Evolutionary conservation across 2,329 filamentous ascomycete genomes (phyloP).

Genomic region (Curvularia verruculosa): DNA sequence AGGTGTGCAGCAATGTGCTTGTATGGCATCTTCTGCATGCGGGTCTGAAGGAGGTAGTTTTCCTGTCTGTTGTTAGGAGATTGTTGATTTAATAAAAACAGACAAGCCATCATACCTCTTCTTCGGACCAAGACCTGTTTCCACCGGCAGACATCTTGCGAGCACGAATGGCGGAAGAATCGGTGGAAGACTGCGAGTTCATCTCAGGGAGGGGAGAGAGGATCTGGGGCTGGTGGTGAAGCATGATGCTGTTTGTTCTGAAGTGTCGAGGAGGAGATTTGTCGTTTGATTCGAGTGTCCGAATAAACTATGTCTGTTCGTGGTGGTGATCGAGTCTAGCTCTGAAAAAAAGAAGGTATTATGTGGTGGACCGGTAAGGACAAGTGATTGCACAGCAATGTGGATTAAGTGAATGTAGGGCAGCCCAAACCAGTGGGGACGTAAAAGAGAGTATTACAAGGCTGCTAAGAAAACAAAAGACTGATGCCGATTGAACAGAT

Average conservation of each 20-base stretch:
- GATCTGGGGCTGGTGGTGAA: conserved; percentile 49
- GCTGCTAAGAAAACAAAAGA: conserved; percentile 50
- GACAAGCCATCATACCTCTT: conserved; percentile 66
- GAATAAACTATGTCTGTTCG: conserved; percentile 51
- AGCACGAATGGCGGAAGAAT: conserved; percentile 63
- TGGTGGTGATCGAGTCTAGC: conserved; percentile 57
- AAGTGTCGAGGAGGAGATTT: conserved; percentile 9
- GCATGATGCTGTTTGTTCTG: conserved; percentile 36
- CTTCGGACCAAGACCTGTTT: conserved; percentile 82
- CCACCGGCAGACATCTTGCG: conserved; percentile 74
- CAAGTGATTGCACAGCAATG: conserved; percentile 52
- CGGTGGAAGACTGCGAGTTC: conserved; percentile 35
- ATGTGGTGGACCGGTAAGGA: conserved; percentile 39
- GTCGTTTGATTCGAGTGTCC: conserved; percentile 26
- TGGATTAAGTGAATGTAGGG: conserved; percentile 58
- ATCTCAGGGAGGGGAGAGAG: conserved; percentile 49
- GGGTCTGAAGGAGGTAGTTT: conserved; percentile 81
- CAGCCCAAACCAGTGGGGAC: conserved; percentile 61
- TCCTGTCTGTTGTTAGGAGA: conserved; percentile 62
- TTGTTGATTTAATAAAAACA: not conserved
- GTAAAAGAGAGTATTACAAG: conserved; percentile 56
- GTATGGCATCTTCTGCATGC: conserved; percentile 87
- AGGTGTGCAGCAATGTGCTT: conserved; percentile 86
- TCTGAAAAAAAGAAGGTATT: conserved; percentile 50
- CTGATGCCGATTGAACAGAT: conserved; percentile 48